phyloP scores from a whole-genome alignment of 192 early-diverging fungal species.

The Jimgerdemannia flammicorona region DNA sequence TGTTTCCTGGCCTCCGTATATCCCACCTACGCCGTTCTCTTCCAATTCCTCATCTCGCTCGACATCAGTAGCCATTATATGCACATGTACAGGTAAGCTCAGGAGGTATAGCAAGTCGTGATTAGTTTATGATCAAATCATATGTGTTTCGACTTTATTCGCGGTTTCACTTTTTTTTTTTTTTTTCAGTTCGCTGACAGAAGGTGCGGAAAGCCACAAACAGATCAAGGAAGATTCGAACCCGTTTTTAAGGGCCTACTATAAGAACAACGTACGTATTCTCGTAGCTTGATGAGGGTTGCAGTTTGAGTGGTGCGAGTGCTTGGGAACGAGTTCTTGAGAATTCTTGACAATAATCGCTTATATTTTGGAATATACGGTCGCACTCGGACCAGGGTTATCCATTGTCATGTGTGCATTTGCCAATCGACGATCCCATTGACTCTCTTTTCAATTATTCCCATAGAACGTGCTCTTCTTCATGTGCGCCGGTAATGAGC shows the following conservation, averaged over 20 bases:
- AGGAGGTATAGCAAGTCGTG: too few relatives aligned
- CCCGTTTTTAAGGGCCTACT: conserved; percentile 84
- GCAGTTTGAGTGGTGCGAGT: too few relatives aligned
- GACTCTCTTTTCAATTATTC: too few relatives aligned
- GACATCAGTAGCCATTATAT: conserved; percentile 97
- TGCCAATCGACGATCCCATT: too few relatives aligned
- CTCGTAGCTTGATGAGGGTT: too few relatives aligned
- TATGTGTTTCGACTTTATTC: too few relatives aligned
- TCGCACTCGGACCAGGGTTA: background rate
- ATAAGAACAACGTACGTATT: conserved; percentile 73
- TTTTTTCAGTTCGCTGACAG: conserved; percentile 62
- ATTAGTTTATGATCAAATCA: too few relatives aligned
- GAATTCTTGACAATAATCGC: too few relatives aligned
- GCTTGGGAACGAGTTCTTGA: background rate
- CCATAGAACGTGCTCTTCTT: conserved; percentile 76
- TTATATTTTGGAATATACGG: too few relatives aligned
- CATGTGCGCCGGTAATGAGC: conserved; percentile 90
- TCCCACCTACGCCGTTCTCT: conserved; percentile 66
- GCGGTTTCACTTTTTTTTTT: too few relatives aligned
- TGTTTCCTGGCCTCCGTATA: conserved; percentile 76
- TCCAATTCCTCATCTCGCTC: conserved; percentile 88
- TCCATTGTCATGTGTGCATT: too few relatives aligned
- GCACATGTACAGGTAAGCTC: conserved; percentile 90
- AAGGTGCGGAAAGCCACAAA: conserved; percentile 90
- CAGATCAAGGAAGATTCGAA: conserved; percentile 70